Evolutionary conservation across 352 stramenopile species (phyloP), one percentile per base, ranked within the genome.

Genomic region (Phytopythium montanum): DNA sequence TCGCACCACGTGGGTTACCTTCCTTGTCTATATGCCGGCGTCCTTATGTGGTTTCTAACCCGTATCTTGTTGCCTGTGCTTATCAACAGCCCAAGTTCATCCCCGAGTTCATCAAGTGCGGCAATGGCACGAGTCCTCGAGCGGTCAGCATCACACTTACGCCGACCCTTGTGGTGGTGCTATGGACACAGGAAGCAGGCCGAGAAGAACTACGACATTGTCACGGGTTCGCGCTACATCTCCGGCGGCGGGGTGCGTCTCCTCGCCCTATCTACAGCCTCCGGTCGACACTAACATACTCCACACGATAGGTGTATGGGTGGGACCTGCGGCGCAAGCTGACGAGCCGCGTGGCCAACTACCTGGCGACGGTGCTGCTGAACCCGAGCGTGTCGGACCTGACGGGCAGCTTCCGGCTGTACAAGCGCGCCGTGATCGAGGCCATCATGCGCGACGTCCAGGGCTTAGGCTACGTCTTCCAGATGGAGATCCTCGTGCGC

Each of bases 401-500:
- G 45, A 99, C 97, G 25, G 97, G 97, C 39, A 98, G 84, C 60
- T 99, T 99, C 75, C 88, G 97, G 26, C 81, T 99, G 61, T 99
- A 99, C 78, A 97, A 98, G 72, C 88, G 90, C 63, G 70, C 84
- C 34, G 95, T 98, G 46, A 88, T 99, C 55, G 89, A 98, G 69
- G 72, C 95, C 52, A 97, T 99, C 68, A 97, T 99, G 75, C 78
- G 66, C 50, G 70, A 71, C n/a, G 92, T 95, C 60, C 73, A 93
- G 59, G 81, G 79, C 5, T 73, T 90, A 26, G 97, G 96, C 34
- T 99, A 99, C 80, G 96, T 98, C 21, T 99, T 99, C 79, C 97
- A 99, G 77, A 99, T 99, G 97, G 97, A 99, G 72, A 98, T 99
- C 62, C 87, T 99, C 51, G 93, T 99, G 45, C 83, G 95, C 51